phyloP scores from a whole-genome alignment of 2,329 filamentous ascomycete genomes.

The Metarhizium anisopliae region DNA sequence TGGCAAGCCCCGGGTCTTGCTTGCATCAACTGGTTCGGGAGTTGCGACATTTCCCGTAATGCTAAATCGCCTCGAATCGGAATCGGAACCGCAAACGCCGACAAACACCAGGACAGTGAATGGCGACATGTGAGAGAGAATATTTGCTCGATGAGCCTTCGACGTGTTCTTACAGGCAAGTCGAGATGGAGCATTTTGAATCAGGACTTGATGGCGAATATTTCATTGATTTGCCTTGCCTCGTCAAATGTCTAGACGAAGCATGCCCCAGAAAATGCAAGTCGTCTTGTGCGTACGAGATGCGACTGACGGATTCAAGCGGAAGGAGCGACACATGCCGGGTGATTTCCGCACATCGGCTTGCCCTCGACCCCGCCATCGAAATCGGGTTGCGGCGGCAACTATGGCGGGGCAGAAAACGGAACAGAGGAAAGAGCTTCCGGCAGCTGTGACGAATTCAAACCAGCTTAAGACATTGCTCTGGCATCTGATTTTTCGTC shows the following conservation, averaged over 20 bases:
- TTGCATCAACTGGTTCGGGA: background rate
- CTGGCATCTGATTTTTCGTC: background rate
- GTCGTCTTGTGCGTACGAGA: background rate
- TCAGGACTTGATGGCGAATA: too few species aligned
- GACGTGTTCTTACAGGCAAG: background rate
- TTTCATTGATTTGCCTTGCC: background rate
- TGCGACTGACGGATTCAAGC: background rate
- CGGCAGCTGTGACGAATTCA: background rate
- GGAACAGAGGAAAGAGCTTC: slow-evolving; percentile 1
- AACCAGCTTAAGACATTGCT: background rate
- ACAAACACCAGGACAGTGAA: background rate
- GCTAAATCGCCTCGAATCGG: background rate
- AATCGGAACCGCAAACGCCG: background rate
- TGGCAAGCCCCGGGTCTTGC: background rate
- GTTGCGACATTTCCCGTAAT: background rate
- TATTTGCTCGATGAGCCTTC: background rate
- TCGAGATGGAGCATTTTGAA: background rate
- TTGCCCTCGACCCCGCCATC: background rate
- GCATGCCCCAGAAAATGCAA: too few species aligned
- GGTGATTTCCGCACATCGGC: background rate
- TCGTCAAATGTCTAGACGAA: background rate
- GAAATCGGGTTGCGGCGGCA: slow-evolving; percentile 2
- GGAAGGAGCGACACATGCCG: background rate
- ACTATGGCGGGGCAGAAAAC: background rate
- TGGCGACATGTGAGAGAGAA: background rate